Conservation (phyloP, 805 yeast species). For the Myxozyma melibiosi region DNA sequence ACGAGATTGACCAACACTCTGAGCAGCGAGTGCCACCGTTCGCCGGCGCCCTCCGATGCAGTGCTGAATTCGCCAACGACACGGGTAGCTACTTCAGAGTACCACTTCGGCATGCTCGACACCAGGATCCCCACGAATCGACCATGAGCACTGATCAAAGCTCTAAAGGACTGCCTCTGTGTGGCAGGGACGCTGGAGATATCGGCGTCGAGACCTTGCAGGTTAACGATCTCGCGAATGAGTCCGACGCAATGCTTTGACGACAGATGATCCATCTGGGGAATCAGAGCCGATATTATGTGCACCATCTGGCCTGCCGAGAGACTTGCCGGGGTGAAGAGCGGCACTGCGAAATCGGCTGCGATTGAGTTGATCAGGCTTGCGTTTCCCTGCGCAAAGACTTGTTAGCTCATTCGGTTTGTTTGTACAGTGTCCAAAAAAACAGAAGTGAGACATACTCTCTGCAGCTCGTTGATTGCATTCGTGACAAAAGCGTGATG, state of each 20-base stretch:
- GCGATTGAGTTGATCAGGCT: conserved; percentile 62
- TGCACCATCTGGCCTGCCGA: conserved; percentile 55
- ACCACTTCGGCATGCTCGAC: conserved; percentile 86
- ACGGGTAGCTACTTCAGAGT: conserved; percentile 74
- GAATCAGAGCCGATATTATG: conserved; percentile 59
- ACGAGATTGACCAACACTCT: conserved; percentile 65
- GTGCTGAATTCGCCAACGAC: conserved; percentile 63
- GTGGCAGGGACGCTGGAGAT: conserved; percentile 44
- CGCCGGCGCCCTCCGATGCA: conserved; percentile 37
- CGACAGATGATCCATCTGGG: conserved; percentile 70
- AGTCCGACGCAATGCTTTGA: conserved; percentile 53
- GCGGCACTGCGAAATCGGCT: conserved; percentile 58
- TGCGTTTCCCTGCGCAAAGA: conserved; percentile 48
- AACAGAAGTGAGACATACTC: conserved; percentile 42
- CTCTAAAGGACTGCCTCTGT: conserved; percentile 5
- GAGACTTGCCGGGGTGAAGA: conserved; percentile 56
- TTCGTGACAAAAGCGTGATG: conserved; percentile 54
- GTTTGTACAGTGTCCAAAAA: background rate
- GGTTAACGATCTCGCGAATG: conserved; percentile 62
- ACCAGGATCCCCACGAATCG: conserved; percentile 77
- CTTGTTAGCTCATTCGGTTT: conserved; percentile 36
- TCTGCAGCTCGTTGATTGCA: conserved; percentile 70
- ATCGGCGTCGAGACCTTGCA: conserved; percentile 61
- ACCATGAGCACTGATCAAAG: conserved; percentile 51
- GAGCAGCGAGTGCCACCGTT: conserved; percentile 66